Evolutionary conservation across 2,329 filamentous ascomycete genomes (phyloP).

Genomic region (Penicillium capsulatum): DNA sequence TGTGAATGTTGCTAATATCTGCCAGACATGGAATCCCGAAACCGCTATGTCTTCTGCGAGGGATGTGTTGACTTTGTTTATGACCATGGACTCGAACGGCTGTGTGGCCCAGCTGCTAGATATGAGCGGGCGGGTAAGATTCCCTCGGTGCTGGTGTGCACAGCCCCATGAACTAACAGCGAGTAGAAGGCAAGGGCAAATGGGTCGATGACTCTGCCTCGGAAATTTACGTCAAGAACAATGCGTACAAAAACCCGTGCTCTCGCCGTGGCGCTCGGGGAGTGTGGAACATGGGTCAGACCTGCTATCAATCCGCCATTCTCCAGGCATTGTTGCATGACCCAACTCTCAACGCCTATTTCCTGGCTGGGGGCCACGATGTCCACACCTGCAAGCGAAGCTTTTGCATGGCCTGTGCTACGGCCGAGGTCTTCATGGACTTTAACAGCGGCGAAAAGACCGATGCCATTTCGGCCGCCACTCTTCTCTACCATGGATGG

Average conservation of each 20-base stretch:
- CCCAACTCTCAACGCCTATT: constrained; percentile 84
- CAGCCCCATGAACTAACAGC: constrained; percentile 9
- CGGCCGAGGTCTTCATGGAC: constrained; percentile 61
- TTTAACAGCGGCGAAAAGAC: constrained; percentile 62
- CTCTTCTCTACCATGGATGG: constrained; percentile 65
- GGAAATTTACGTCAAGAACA: constrained; percentile 69
- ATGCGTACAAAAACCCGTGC: constrained; percentile 76
- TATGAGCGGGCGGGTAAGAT: constrained; percentile 13
- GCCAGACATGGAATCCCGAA: constrained; percentile 41
- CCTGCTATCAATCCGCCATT: constrained; percentile 96
- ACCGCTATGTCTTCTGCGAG: constrained; percentile 39
- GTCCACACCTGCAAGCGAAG: constrained; percentile 61
- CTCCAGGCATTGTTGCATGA: constrained; percentile 92
- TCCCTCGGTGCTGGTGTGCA: no score
- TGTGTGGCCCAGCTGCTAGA: constrained; percentile 23
- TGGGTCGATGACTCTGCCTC: constrained; percentile 54
- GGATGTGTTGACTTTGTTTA: constrained; percentile 42
- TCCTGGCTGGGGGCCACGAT: constrained; percentile 84
- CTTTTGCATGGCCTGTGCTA: constrained; percentile 57
- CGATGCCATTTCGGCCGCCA: constrained; percentile 84
- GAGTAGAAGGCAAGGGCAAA: constrained; percentile 32
- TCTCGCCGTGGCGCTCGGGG: constrained; percentile 83
- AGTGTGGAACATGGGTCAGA: constrained; percentile 96
- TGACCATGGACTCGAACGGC: constrained; percentile 38
- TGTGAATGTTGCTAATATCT: background rate